Evolutionary conservation across 371 early-diverging fungal genomes (phyloP).

Genomic region (Apophysomyces elegans): DNA sequence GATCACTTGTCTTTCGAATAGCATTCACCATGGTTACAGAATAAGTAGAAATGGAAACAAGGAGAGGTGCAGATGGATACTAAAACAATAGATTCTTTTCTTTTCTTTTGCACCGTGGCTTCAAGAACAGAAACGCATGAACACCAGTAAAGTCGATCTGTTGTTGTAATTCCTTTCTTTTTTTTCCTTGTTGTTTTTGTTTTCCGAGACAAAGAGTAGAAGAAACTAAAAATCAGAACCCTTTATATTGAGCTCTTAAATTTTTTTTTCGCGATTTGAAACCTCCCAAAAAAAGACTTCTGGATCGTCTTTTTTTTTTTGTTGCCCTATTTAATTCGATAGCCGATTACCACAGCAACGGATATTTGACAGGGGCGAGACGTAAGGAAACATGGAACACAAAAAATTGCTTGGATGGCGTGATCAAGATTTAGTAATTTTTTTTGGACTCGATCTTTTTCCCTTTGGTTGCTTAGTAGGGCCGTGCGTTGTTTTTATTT

Average conservation of each 20-base stretch:
- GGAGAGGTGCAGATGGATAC: not conserved
- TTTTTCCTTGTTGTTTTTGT: not conserved
- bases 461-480: not conserved
- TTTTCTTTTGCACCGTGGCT: too few relatives aligned
- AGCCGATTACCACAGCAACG: not conserved
- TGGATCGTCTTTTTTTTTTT: conserved; percentile 8
- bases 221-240: not conserved
- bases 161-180: too few relatives aligned
- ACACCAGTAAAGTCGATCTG: not conserved
- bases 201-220: conserved; percentile 3
- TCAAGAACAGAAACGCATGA: conserved; percentile 4
- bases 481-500: not conserved
- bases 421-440: not conserved
- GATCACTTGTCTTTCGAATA: conserved; percentile 29
- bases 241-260: not conserved
- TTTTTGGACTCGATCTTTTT: not conserved
- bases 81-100: not conserved
- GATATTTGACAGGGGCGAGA: not conserved
- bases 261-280: conserved; percentile 8
- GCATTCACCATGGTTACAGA: conserved; percentile 13
- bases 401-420: not conserved
- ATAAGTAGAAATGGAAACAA: not conserved
- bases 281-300: conserved; percentile 4
- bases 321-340: not conserved
- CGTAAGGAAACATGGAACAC: not conserved